Conservation (phyloP, 2,329 filamentous ascomycete genomes). For the Neopestalotiopsis rosae region DNA sequence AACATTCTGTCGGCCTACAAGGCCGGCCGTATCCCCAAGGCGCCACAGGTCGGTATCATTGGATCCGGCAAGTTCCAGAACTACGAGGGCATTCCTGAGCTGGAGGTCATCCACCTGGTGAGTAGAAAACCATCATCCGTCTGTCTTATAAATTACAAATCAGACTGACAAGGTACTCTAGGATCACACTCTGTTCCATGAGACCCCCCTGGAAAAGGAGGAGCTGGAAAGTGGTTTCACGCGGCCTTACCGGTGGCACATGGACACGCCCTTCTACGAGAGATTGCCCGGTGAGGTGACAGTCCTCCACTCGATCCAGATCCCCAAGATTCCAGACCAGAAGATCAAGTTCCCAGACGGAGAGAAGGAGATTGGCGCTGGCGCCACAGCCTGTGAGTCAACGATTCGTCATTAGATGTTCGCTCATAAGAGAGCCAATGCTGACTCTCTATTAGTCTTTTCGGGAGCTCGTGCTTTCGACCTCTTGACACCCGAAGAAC, state of each 20-base stretch:
- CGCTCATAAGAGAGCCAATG: too few relatives aligned
- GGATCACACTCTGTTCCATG: constrained; percentile 9
- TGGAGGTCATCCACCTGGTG: constrained; percentile 12
- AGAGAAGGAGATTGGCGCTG: constrained; percentile 6
- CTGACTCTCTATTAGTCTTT: constrained; percentile 1
- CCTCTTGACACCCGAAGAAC: neutral
- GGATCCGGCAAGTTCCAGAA: constrained; percentile 5
- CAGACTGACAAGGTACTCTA: neutral
- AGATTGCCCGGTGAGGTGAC: constrained; percentile 3
- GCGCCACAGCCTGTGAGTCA: constrained; percentile 7
- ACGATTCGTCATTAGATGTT: neutral
- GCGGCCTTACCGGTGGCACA: constrained; percentile 9
- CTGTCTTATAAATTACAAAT: neutral
- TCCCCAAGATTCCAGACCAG: constrained; percentile 8
- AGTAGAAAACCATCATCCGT: neutral
- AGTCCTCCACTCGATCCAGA: constrained; percentile 7
- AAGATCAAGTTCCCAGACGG: constrained; percentile 3
- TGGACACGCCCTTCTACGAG: constrained; percentile 12
- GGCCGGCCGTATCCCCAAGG: constrained; percentile 9
- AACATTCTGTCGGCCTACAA: constrained; percentile 9
- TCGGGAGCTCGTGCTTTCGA: constrained; percentile 8
- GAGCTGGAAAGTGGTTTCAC: neutral
- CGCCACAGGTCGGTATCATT: constrained; percentile 9
- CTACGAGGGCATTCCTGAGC: constrained; percentile 7
- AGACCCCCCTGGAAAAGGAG: neutral